These are phyloP conservation scores for Geosiphon pyriformis DNA, from an alignment of 192 early-diverging fungal genomes.

Conservation along the genomic window DNA sequence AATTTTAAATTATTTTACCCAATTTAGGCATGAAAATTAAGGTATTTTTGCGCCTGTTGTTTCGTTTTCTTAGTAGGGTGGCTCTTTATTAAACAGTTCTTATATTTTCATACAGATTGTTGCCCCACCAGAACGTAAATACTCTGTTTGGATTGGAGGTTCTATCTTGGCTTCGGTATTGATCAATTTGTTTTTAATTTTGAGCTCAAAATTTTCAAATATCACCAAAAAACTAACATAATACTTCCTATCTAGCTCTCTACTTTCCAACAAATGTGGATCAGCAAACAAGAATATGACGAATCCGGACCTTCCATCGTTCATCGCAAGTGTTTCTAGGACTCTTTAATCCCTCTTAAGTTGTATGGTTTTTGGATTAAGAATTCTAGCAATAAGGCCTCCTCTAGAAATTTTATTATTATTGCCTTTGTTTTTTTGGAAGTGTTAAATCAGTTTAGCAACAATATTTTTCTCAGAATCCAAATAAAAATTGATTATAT, in stretches of 20 bases:
- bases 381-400: no score
- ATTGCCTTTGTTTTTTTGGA: no score
- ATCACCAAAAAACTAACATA: neutral
- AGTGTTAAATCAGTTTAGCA: no score
- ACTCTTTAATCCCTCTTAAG: neutral
- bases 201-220: neutral
- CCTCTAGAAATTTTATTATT: no score
- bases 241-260: slow-evolving; percentile 51
- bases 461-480: no score
- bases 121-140: slow-evolving; percentile 97
- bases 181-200: neutral
- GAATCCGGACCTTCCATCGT: slow-evolving; percentile 96
- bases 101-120: slow-evolving; percentile 77
- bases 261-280: slow-evolving; percentile 99
- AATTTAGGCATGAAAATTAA: slow-evolving; percentile 20
- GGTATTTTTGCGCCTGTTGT: neutral
- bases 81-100: neutral
- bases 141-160: slow-evolving; percentile 99
- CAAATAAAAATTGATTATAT: no score
- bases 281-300: slow-evolving; percentile 98
- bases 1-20: neutral
- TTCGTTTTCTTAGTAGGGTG: neutral
- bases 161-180: slow-evolving; percentile 83
- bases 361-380: no score
- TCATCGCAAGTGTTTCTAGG: slow-evolving; percentile 96